phyloP scores from a whole-genome alignment of 805 yeast species.

The Cephaloascus albidus region DNA sequence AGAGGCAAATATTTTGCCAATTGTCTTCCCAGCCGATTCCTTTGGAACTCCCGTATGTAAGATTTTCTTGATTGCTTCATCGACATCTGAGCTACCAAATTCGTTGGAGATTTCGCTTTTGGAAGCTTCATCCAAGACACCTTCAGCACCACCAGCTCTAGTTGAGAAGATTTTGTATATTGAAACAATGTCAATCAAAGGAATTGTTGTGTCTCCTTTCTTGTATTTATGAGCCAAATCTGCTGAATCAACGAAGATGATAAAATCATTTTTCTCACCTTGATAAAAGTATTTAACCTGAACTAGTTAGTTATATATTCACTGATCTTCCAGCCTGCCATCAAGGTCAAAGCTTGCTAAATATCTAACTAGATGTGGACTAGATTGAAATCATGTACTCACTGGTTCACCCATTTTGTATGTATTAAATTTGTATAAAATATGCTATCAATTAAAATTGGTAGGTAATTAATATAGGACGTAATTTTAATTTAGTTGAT shows the following conservation, averaged over 20 bases:
- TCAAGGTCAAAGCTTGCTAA: no score
- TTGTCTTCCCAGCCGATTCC: conserved; percentile 15
- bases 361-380: no score
- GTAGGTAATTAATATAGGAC: no score
- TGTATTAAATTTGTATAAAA: no score
- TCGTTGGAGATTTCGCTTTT: conserved; percentile 53
- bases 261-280: conserved; percentile 56
- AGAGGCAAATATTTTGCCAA: conserved; percentile 18
- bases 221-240: conserved; percentile 38
- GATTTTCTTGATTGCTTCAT: conserved; percentile 51
- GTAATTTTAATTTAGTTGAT: no score
- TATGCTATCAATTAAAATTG: no score
- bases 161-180: conserved; percentile 57
- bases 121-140: conserved; percentile 65
- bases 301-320: not conserved
- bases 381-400: no score
- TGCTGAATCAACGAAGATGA: conserved; percentile 51
- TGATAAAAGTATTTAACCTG: conserved; percentile 51
- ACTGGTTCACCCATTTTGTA: no score
- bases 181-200: conserved; percentile 54
- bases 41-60: conserved; percentile 51
- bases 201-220: conserved; percentile 41
- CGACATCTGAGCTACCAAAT: conserved; percentile 50
- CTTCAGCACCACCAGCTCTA: conserved; percentile 61
- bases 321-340: no score